Evolutionary conservation across 345 rosid species (phyloP).

Genomic region (Murraya koenigii): DNA sequence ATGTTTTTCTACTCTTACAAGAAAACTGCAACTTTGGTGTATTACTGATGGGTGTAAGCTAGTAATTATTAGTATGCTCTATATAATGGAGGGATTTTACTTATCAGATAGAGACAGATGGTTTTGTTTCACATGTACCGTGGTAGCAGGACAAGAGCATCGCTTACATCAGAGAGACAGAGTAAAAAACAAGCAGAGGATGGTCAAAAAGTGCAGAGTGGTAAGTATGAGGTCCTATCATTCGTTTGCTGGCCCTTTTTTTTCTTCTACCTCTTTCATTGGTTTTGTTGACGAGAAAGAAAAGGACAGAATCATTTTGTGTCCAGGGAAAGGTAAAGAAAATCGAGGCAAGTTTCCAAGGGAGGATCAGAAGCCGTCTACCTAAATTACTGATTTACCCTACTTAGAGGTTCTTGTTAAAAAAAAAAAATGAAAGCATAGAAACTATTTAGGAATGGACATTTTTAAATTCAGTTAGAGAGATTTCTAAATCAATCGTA

Average conservation of each 20-base stretch:
- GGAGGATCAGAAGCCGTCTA: constrained; percentile 9
- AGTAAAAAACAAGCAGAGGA: constrained; percentile 1
- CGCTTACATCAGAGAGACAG: constrained; percentile 9
- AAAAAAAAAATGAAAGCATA: too few relatives aligned
- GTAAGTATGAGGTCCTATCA: constrained; percentile 17
- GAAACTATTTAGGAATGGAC: too few relatives aligned
- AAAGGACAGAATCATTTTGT: constrained; percentile 28
- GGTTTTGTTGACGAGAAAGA: constrained; percentile 18
- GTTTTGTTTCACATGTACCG: background rate
- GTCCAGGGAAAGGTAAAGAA: constrained; percentile 7
- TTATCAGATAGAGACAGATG: background rate
- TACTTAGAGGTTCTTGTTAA: background rate
- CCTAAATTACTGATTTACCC: constrained; percentile 18
- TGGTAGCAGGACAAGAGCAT: background rate
- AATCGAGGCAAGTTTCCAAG: constrained; percentile 7
- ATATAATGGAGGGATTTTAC: background rate
- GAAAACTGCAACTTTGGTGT: constrained; percentile 6
- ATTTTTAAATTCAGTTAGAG: too few relatives aligned
- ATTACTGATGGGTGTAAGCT: constrained; percentile 4
- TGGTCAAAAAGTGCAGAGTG: constrained; percentile 13
- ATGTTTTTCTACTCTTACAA: background rate
- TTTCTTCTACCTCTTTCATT: constrained; percentile 7
- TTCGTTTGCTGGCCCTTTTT: background rate
- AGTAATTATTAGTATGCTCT: too few relatives aligned
- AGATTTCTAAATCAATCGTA: too few relatives aligned